Evolutionary conservation across 306 rosid species (phyloP).

Genomic region (Lathyrus sativus): DNA sequence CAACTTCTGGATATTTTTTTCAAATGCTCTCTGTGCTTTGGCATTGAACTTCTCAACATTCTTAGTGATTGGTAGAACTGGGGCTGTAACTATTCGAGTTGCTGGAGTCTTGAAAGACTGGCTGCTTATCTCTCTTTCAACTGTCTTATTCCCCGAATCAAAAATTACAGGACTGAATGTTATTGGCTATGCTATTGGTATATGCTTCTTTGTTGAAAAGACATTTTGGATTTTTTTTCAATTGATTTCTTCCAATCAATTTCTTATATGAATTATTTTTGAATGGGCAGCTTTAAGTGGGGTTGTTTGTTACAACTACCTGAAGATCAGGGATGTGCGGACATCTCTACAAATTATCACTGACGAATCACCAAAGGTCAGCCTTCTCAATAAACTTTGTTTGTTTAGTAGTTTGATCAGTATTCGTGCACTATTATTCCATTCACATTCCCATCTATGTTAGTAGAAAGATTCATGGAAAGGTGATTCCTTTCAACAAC

Average conservation of each 20-base stretch:
- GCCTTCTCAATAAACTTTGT: constrained; percentile 26
- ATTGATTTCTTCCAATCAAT: constrained; percentile 22
- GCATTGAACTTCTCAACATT: constrained; percentile 96
- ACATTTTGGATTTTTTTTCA: constrained; percentile 28
- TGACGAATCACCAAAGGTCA: constrained; percentile 64
- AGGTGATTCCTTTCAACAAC: constrained; percentile 2
- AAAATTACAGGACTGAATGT: constrained; percentile 82
- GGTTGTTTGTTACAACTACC: constrained; percentile 88
- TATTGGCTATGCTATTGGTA: constrained; percentile 94
- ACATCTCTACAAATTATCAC: constrained; percentile 75
- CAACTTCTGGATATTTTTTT: constrained; percentile 95
- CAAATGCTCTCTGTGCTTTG: constrained; percentile 91
- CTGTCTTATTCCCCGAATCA: constrained; percentile 94
- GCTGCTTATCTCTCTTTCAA: constrained; percentile 94
- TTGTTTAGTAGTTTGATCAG: constrained; percentile 34
- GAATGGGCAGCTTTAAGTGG: constrained; percentile 76
- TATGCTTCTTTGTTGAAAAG: constrained; percentile 27
- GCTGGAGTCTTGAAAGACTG: constrained; percentile 99
- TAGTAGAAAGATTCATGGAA: neutral
- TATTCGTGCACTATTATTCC: constrained; percentile 4
- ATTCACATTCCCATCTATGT: constrained; percentile 4
- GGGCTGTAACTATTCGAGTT: constrained; percentile 97
- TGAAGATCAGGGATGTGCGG: constrained; percentile 83
- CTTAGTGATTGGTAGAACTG: constrained; percentile 96
- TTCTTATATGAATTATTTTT: constrained; percentile 26